Conservation (phyloP, 306 rosid genomes). For the Clitoria ternatea region DNA sequence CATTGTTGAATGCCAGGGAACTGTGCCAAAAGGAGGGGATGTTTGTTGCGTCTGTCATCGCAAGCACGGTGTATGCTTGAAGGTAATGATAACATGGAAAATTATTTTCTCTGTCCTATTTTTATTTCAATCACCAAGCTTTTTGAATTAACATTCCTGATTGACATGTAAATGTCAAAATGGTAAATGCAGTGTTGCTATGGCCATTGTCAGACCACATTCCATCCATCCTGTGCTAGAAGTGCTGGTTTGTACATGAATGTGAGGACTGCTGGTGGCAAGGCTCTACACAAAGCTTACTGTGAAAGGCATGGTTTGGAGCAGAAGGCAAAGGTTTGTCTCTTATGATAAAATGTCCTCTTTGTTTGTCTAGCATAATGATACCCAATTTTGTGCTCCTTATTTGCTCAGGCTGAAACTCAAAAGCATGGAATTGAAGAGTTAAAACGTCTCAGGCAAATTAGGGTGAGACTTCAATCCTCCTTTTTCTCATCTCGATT, state of each 20-base stretch:
- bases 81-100: constrained; percentile 42
- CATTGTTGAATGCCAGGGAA: constrained; percentile 52
- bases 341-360: not conserved
- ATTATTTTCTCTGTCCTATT: not conserved
- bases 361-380: not conserved
- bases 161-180: constrained; percentile 1
- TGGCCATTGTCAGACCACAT: constrained; percentile 82
- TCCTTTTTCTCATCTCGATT: not conserved
- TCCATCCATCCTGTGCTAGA: constrained; percentile 94
- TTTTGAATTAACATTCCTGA: constrained; percentile 11
- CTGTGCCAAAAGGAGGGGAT: constrained; percentile 55
- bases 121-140: not conserved
- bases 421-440: constrained; percentile 91
- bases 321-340: constrained; percentile 82
- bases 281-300: constrained; percentile 88
- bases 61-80: constrained; percentile 80
- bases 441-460: constrained; percentile 68
- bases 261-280: constrained; percentile 65
- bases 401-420: constrained; percentile 69
- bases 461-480: constrained; percentile 60
- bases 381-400: constrained; percentile 13
- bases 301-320: constrained; percentile 91
- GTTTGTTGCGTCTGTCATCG: constrained; percentile 67
- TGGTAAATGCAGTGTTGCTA: constrained; percentile 77
- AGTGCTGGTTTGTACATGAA: constrained; percentile 73